Evolutionary conservation across 768 basidiomycete species (phyloP), one percentile per base, ranked within the genome.

Genomic region (Obba rivulosa): DNA sequence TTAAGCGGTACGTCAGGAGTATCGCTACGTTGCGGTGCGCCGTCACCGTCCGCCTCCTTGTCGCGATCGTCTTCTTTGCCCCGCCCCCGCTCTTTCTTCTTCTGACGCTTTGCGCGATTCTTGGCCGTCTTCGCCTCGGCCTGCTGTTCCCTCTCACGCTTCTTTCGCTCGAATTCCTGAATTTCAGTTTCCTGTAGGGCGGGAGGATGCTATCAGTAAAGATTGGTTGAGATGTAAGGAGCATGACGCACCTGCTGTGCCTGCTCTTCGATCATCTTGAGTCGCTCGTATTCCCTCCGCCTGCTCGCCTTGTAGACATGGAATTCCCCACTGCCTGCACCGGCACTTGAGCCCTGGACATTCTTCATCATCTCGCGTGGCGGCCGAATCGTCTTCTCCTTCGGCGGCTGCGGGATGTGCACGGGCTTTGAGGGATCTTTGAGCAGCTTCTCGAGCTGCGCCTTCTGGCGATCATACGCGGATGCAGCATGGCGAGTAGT

Each of bases 341-440:
- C 96, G 7, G 96, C 93, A 66, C 90, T 92, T 14, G 91, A 94
- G 0, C 96, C 96, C 66, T 97, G 94, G 7, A 99, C 95, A 58
- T 98, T 98, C 77, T 96, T 97, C 90, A 99, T 97, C 90, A 92
- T 92, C 65, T 92, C 96, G 42, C 90, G 76, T 8, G 94, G 75
- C 1, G 93, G 74, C 17, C 92, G 74, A 24, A 97, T 73, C 0
- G 74, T 75, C 71, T 90, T 93, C 53, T 89, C 87, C 65, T 89
- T 87, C 4, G 87, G 85, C 1, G 87, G 74, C n/a, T 77, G 59
- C 2, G 94, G 92, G 9, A 98, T 70, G 61, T 79, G 79, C 1
- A 84, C 89, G 1, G 84, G 81, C 63, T 92, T 94, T 7, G 77
- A 64, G 1, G 96, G 96, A 58, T 98, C 89, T 63, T 87, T 90